Evolutionary conservation across 2,329 filamentous ascomycete species (phyloP), one percentile per base, ranked within the genome.

Genomic region (Pyricularia sp.): DNA sequence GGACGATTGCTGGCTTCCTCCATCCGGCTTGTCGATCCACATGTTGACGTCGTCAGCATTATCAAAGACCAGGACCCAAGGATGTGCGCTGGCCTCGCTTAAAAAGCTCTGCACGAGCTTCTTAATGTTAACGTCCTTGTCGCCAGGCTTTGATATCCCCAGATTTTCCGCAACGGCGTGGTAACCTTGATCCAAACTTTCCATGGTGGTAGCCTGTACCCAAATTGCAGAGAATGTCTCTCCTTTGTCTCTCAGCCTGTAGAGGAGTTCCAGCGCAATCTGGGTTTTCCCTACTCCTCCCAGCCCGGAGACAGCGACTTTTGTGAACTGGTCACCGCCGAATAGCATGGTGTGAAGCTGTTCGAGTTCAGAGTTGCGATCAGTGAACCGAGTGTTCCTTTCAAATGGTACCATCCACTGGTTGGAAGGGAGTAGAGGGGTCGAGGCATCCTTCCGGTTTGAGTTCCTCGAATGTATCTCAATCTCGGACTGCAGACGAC

Each of bases 151-250:
- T 7, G 57, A 33, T 12, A 62, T 62, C 3, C 24, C 31, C 1
- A 65, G 24, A 33, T 62, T 6, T 31, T 33, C 30, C 40, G 65
- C n/a, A 76, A 71, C 1, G 72, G 70, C 10, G 57, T 60, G 22
- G 60, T 74, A 77, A 19, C 74, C 74, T 64, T 75, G 71, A 24
- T 77, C 68, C 63, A 78, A 70, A 59, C 70, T 74, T 35, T 72
- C 73, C 22, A 66, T 60, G 62, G 71, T 74, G n/a, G 68, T 70
- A 10, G 72, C 73, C 24, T 74, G 72, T 5, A 78, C 70, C 77
- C 75, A 79, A 68, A 79, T 74, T 44, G 79, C 67, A 0, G 73
- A 76, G 62, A 71, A 76, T 9, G 72, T 70, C 4, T 70, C 70
- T 35, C 71, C 62, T 5, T 71, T 72, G 6, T 73, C 65, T 63